Evolutionary conservation across 2,329 filamentous ascomycete species (phyloP).

Genomic region (Hirsutella minnesotensis): DNA sequence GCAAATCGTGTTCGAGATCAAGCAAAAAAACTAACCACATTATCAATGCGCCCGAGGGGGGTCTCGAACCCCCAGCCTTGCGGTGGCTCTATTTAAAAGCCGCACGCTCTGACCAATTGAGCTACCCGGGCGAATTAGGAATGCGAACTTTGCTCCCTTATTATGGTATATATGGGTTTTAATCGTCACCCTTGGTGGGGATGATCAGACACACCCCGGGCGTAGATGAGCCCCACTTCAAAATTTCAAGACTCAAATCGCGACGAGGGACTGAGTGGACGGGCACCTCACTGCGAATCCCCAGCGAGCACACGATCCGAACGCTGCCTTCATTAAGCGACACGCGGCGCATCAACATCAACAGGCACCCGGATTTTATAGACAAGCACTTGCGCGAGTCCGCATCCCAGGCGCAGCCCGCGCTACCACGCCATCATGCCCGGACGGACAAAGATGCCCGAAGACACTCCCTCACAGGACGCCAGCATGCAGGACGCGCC

Average conservation of each 20-base stretch:
- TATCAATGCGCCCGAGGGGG: conserved; percentile 21
- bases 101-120: conserved; percentile 22
- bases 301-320: too few species aligned
- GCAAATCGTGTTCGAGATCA: too few species aligned
- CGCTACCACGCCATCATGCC: conserved; percentile 20
- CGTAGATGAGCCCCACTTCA: background rate
- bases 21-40: too few species aligned
- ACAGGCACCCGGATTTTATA: too few species aligned
- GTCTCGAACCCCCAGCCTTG: conserved; percentile 21
- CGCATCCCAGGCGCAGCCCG: too few species aligned
- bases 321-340: too few species aligned
- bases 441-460: conserved; percentile 24
- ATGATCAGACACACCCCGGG: too few species aligned
- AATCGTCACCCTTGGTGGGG: too few species aligned
- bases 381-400: too few species aligned
- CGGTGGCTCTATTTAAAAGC: conserved; percentile 15
- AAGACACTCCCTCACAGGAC: conserved; percentile 19
- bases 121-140: conserved; percentile 13
- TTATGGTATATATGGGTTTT: background rate
- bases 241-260: conserved; percentile 5
- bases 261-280: too few species aligned
- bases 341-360: too few species aligned
- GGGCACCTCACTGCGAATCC: too few species aligned
- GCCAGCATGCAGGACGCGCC: conserved; percentile 33
- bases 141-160: background rate